Conservation (phyloP, 2,329 filamentous ascomycete genomes). For the Helicocarpus griseus region DNA sequence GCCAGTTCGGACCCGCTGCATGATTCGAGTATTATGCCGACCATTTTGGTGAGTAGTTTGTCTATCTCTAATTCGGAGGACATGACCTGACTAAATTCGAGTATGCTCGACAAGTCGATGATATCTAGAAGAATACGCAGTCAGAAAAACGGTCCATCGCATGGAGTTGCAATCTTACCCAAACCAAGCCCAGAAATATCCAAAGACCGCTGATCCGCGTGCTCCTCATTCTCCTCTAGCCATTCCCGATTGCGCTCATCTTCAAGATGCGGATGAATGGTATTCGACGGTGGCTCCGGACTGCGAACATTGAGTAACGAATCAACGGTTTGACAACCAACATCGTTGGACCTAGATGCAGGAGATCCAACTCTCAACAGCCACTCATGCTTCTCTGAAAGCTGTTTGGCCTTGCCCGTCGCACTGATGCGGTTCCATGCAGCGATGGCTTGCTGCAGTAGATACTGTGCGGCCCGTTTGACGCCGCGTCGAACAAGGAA, state of each 20-base stretch:
- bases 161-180: constrained; percentile 17
- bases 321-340: constrained; percentile 47
- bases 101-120: constrained; percentile 53
- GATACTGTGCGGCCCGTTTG: constrained; percentile 47
- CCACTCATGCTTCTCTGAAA: constrained; percentile 51
- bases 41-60: constrained; percentile 53
- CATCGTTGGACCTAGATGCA: constrained; percentile 43
- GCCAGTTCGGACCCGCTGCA: constrained; percentile 52
- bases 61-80: constrained; percentile 57
- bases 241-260: constrained; percentile 33
- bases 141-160: neutral
- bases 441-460: constrained; percentile 49
- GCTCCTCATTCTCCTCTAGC: constrained; percentile 33
- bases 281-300: constrained; percentile 22
- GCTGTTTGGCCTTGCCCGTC: constrained; percentile 48
- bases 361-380: constrained; percentile 45
- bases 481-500: constrained; percentile 49
- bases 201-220: constrained; percentile 28
- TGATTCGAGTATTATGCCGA: constrained; percentile 54
- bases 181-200: constrained; percentile 34
- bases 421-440: constrained; percentile 51
- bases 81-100: constrained; percentile 56
- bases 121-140: constrained; percentile 40
- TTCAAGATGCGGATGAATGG: constrained; percentile 24
- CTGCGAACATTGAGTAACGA: constrained; percentile 35